Base-by-base conservation (phyloP, 371 early-diverging fungal genomes). In the Mortierella sp. region DNA sequence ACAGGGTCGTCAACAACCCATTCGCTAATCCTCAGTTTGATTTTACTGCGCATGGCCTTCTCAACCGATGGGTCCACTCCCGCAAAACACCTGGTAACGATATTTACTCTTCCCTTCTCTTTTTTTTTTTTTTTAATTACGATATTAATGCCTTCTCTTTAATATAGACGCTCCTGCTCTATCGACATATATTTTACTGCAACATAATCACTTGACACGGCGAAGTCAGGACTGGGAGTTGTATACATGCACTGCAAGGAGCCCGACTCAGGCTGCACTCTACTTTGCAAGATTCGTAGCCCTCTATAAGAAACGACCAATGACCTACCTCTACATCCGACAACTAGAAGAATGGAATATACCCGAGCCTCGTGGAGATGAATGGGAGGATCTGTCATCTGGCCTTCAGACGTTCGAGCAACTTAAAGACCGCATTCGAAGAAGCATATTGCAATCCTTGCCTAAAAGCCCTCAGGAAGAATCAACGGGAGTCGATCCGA, bases 311-410 rank as follows among this genome's bases (percentile, higher is more conserved):
- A 75, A 75, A 34, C 60, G 62, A 15, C 76, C 76, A 28, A 70
- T 62, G 66, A 62, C 76, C 0, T 70, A 75, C 53, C 66, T 75
- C 28, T 75, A 75, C 54, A 66, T 75, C 32, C 76, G 76, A 45
- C 55, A 69, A 26, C 62, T 75, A 17, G 76, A 75, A 42, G 40
- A 55, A 3, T 75, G 76, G 76, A 75, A 75, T 62, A 70, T 70
- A 61, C 76, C 76, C 43, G 57, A 61, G 2, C 51, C 66, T 8
- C 76, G 62, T 17, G 53, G 40, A 19, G 76, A 75, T 57, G 70
- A 61, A 28, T 75, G 76, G 76, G 76, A 75, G 35, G 76, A 75
- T 51, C 32, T 40, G 15, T 66, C 76, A 0, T 54, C 28, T 1
- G 76, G 76, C 26, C 54, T 75, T 7, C 56, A 49, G 62, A 75